phyloP scores from a whole-genome alignment of 208 protist genomes.

The Leishmania amazonensis region DNA sequence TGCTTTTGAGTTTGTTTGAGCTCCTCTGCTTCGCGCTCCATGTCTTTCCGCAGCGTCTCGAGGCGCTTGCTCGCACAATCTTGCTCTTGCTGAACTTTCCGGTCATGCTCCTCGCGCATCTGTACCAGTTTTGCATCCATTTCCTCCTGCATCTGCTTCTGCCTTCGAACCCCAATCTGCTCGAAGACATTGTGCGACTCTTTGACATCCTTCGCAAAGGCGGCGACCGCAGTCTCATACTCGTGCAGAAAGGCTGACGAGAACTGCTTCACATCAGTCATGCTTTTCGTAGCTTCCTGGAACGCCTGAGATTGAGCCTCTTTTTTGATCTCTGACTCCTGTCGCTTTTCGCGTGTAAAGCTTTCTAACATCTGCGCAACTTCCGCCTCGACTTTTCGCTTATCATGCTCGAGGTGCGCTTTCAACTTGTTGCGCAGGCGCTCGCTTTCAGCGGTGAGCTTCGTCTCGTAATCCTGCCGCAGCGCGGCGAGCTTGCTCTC shows the following conservation, averaged over 20 bases:
- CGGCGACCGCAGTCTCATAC: conserved; percentile 31
- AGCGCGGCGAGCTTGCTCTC: conserved; percentile 19
- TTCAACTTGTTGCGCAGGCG: conserved; percentile 33
- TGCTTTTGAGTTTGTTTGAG: conserved; percentile 19
- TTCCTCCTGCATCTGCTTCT: conserved; percentile 30
- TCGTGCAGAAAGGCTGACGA: conserved; percentile 22
- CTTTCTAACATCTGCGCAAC: conserved; percentile 36
- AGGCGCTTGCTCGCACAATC: conserved; percentile 18
- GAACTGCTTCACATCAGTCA: conserved; percentile 27
- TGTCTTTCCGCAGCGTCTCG: conserved; percentile 15
- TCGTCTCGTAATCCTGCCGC: conserved; percentile 26
- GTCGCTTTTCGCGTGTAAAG: conserved; percentile 35
- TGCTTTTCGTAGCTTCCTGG: conserved; percentile 21
- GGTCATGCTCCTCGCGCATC: conserved; percentile 20
- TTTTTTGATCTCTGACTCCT: conserved; percentile 41
- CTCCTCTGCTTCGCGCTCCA: conserved; percentile 16
- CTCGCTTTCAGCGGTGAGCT: conserved; percentile 22
- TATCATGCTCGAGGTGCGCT: conserved; percentile 40
- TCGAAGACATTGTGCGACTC: conserved; percentile 33
- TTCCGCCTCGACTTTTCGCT: conserved; percentile 42
- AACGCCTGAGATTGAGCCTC: conserved; percentile 38
- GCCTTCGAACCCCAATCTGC: conserved; percentile 18
- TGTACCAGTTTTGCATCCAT: conserved; percentile 23
- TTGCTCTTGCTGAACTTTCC: conserved; percentile 28
- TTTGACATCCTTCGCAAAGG: conserved; percentile 27